Conservation (phyloP, 75 land plant species). For the Larix kaempferi region DNA sequence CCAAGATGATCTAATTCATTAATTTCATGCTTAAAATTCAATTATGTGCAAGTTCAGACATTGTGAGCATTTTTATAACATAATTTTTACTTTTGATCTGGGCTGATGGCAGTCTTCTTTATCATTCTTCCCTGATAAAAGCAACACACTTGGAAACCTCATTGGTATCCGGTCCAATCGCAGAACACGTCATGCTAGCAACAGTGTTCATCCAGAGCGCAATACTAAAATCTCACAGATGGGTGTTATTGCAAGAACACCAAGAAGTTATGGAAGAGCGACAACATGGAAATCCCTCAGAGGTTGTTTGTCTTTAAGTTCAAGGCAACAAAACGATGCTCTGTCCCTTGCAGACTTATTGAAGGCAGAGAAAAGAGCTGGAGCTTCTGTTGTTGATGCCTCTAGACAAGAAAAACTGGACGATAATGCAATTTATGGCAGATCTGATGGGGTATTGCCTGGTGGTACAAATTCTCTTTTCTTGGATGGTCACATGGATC, state of each 20-base stretch:
- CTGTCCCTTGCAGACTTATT: background rate
- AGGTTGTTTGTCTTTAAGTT: conserved; percentile 2
- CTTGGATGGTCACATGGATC: background rate
- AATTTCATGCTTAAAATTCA: background rate
- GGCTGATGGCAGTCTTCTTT: background rate
- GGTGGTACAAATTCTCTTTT: background rate
- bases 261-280: background rate
- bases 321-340: background rate
- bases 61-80: background rate
- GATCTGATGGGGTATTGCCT: background rate
- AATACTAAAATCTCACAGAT: background rate
- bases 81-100: background rate
- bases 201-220: background rate
- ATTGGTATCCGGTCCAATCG: background rate
- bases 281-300: background rate
- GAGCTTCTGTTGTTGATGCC: background rate
- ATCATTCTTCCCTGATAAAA: conserved; percentile 3
- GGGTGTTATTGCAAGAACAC: background rate
- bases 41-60: background rate
- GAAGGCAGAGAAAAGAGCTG: background rate
- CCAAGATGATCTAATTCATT: background rate
- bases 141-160: conserved; percentile 5
- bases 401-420: background rate
- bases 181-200: background rate
- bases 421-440: background rate